phyloP scores from a whole-genome alignment of 2,329 filamentous ascomycete genomes.

The Venturia aucupariae region DNA sequence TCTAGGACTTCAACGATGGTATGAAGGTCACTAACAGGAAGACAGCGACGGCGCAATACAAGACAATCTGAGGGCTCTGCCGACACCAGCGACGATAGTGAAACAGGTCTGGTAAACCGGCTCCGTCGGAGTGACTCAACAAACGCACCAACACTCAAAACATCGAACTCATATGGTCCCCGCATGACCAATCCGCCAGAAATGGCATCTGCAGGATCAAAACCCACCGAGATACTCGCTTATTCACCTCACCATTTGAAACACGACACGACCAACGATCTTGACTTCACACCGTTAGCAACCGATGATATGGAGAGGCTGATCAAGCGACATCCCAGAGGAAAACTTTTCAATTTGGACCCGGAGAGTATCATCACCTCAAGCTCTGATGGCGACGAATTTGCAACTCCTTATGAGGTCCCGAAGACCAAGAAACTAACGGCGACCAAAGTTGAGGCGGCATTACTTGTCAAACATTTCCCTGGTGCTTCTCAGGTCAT shows the following conservation, averaged over 20 bases:
- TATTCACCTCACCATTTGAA: neutral
- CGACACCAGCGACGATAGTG: neutral
- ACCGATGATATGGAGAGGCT: constrained; percentile 18
- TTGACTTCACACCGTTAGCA: constrained; percentile 20
- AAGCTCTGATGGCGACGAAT: constrained; percentile 19
- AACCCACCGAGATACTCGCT: constrained; percentile 7
- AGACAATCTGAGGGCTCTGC: constrained; percentile 1
- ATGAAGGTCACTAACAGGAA: neutral
- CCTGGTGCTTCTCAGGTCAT: constrained; percentile 39
- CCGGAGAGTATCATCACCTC: constrained; percentile 21
- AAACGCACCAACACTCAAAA: neutral
- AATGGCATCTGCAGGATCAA: neutral
- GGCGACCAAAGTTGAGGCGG: constrained; percentile 26
- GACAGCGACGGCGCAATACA: neutral
- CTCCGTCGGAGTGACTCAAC: neutral
- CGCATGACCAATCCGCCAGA: constrained; percentile 3
- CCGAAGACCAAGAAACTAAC: constrained; percentile 20
- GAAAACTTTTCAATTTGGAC: constrained; percentile 28
- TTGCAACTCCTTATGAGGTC: constrained; percentile 14
- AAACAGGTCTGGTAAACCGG: neutral
- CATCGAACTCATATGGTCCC: constrained; percentile 9
- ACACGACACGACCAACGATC: neutral
- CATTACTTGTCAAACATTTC: constrained; percentile 35
- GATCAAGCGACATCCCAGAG: constrained; percentile 25
- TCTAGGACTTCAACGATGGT: no score